phyloP scores from a whole-genome alignment of 371 early-diverging fungal species.

The Apophysomyces sp. region DNA sequence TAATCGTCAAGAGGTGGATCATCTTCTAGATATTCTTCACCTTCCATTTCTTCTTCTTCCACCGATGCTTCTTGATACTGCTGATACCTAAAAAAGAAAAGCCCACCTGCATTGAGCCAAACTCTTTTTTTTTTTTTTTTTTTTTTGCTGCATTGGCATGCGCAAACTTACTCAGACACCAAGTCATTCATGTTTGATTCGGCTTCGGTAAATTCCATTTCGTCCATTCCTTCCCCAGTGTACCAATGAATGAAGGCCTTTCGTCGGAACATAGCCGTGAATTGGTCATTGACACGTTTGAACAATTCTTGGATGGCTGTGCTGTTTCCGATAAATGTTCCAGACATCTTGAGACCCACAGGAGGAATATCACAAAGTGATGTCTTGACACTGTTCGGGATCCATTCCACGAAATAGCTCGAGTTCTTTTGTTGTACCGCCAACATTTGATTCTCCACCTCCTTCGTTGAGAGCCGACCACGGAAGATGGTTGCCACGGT shows the following conservation, averaged over 20 bases:
- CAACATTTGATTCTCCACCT: slow-evolving; percentile 97
- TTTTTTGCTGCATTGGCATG: slow-evolving; percentile 48
- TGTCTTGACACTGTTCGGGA: slow-evolving; percentile 97
- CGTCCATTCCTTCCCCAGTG: slow-evolving; percentile 93
- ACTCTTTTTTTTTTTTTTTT: slow-evolving; percentile 66
- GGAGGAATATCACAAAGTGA: slow-evolving; percentile 97
- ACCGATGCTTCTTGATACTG: slow-evolving; percentile 14
- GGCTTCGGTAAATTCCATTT: slow-evolving; percentile 92
- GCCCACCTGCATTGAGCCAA: neutral
- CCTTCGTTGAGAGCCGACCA: slow-evolving; percentile 96
- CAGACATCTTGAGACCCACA: slow-evolving; percentile 89
- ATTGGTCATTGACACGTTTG: slow-evolving; percentile 93
- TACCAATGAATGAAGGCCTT: slow-evolving; percentile 95
- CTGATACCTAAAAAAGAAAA: slow-evolving; percentile 10
- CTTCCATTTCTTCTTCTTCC: slow-evolving; percentile 6
- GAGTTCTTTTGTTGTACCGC: slow-evolving; percentile 88
- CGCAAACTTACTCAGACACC: slow-evolving; percentile 86
- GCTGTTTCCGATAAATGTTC: slow-evolving; percentile 96
- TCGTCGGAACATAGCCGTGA: slow-evolving; percentile 85
- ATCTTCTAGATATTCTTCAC: slow-evolving; percentile 4
- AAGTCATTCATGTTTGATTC: slow-evolving; percentile 97
- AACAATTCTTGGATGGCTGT: slow-evolving; percentile 97
- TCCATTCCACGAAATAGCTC: slow-evolving; percentile 97
- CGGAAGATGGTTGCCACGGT: slow-evolving; percentile 96
- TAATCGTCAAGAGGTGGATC: neutral